Base-by-base conservation (phyloP, 2,329 filamentous ascomycete species). In the Nigrospora oryzae region DNA sequence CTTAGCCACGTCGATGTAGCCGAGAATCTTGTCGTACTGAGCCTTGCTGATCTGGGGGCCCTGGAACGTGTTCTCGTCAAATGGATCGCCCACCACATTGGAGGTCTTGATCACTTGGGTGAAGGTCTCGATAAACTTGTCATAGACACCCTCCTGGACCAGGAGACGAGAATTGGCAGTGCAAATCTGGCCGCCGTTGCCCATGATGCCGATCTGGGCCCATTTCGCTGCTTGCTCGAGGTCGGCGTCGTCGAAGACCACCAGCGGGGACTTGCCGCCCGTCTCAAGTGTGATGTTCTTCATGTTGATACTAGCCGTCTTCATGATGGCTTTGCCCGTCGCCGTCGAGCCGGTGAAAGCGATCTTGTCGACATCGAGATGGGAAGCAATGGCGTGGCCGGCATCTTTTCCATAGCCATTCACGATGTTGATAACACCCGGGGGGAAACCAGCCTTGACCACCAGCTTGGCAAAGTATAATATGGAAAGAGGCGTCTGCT, bases 261-360 rank as follows among this genome's bases (percentile, higher is more conserved):
- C 54, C 2, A 83, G 64, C 0, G 81, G 80, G 4, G 74, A 80
- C 62, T 86, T 85, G 45, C 82, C 82, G 34, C 82, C 82, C 12
- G 79, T 80, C 63, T 84, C 81, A 10, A 84, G 68, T 1, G 79
- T 83, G 46, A 83, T 78, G 55, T 81, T 83, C 64, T 83, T 83
- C 55, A 80, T 66, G 51, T 70, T 86, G 1, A 74, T 64, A n/a
- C 79, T 73, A 0, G 86, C 84, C 63, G 78, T 73, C 59, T 86
- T 86, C 84, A 89, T 89, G 51, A 90, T 86, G 42, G 83, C 73
- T 45, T 79, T 77, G 8, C 82, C 86, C 0, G 85, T 89, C 2
- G 69, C 68, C 0, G 86, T 90, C 4, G 80, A 85, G 35, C 86
- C 86, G 0, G 86, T 90, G 51, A 90, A 91, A 0, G 86, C 84